These are phyloP conservation scores for Bromus sterilis DNA, from an alignment of 176 grass and related monocot genomes.

Conservation along the genomic window DNA sequence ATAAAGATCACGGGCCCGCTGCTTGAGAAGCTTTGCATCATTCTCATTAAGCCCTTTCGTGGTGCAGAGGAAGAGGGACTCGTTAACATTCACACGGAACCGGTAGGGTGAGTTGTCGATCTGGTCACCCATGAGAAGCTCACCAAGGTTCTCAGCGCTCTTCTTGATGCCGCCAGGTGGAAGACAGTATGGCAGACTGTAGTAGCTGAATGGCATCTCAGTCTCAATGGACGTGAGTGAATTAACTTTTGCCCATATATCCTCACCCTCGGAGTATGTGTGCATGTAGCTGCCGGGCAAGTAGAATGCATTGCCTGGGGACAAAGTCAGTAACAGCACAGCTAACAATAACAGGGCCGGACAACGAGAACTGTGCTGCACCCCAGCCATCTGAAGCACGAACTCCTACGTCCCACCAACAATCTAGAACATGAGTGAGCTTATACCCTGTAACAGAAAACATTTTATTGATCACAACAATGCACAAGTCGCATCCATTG, in stretches of 20 bases:
- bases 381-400: conserved; percentile 22
- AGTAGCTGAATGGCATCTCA: conserved; percentile 76
- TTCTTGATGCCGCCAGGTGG: conserved; percentile 72
- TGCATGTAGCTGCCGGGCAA: conserved; percentile 88
- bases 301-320: conserved; percentile 52
- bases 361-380: neutral
- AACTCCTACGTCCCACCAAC: neutral
- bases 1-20: conserved; percentile 71
- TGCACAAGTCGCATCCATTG: neutral
- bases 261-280: conserved; percentile 52
- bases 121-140: conserved; percentile 89
- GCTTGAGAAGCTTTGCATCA: conserved; percentile 73
- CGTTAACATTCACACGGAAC: conserved; percentile 61
- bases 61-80: conserved; percentile 78
- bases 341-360: conserved; percentile 11
- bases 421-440: conserved; percentile 21
- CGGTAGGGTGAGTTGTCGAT: conserved; percentile 79
- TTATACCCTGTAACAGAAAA: conserved; percentile 16
- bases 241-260: conserved; percentile 66
- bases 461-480: neutral
- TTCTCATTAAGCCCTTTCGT: conserved; percentile 63
- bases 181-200: conserved; percentile 64
- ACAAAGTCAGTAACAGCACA: conserved; percentile 18
- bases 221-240: conserved; percentile 90
- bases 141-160: conserved; percentile 83